These are phyloP conservation scores for Phytophthora hybrid DNA, from an alignment of 352 stramenopile species.

Conservation along the genomic window DNA sequence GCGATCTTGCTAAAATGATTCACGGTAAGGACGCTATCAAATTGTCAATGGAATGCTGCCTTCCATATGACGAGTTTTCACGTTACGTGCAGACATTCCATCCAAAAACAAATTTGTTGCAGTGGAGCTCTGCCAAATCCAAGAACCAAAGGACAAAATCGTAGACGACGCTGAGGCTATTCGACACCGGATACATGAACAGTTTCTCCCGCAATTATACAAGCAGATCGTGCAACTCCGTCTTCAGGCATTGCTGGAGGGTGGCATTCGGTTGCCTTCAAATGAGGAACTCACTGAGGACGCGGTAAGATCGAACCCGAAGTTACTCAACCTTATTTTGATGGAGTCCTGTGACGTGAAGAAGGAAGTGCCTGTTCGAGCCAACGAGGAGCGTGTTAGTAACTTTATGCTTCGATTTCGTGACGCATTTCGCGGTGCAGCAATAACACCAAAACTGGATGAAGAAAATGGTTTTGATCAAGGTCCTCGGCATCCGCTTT, in stretches of 20 bases:
- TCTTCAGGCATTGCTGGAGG: slow-evolving; percentile 19
- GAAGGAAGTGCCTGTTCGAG: slow-evolving; percentile 48
- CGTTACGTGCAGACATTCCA: slow-evolving; percentile 55
- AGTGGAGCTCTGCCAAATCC: slow-evolving; percentile 71
- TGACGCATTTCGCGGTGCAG: slow-evolving; percentile 71
- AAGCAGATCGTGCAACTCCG: slow-evolving; percentile 36
- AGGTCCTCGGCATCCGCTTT: slow-evolving; percentile 27
- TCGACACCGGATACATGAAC: slow-evolving; percentile 52
- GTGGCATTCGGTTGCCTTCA: slow-evolving; percentile 12
- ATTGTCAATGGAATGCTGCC: neutral
- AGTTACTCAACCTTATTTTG: slow-evolving; percentile 54
- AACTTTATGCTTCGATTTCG: slow-evolving; percentile 71
- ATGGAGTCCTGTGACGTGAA: slow-evolving; percentile 63
- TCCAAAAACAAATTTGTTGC: slow-evolving; percentile 73
- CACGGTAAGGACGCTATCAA: slow-evolving; percentile 40
- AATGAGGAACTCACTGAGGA: slow-evolving; percentile 35
- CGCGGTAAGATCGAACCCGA: slow-evolving; percentile 25
- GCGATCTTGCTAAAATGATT: slow-evolving; percentile 67
- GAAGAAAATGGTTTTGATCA: slow-evolving; percentile 32
- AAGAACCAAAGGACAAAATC: slow-evolving; percentile 57
- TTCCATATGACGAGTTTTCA: neutral
- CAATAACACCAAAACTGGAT: slow-evolving; percentile 32
- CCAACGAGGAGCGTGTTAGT: slow-evolving; percentile 53
- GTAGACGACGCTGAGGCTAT: slow-evolving; percentile 48
- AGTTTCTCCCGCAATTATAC: slow-evolving; percentile 49